Evolutionary conservation across 495 filamentous ascomycete genomes (phyloP).

Genomic region (Penicillium cinerascens): DNA sequence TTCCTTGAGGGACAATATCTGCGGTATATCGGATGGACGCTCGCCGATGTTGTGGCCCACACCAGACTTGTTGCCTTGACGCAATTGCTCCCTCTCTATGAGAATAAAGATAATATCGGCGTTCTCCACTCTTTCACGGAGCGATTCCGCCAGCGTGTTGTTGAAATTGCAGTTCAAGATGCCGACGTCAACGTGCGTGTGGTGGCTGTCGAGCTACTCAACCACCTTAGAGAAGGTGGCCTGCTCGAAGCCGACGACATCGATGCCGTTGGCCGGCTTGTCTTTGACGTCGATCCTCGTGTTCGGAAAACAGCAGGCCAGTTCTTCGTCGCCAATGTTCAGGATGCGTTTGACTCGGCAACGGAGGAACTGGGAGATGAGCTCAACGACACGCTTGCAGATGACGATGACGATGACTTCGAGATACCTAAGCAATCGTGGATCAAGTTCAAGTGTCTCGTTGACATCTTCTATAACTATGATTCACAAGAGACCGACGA

Average conservation of each 20-base stretch:
- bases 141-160: constrained; percentile 77
- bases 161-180: constrained; percentile 89
- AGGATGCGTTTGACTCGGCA: constrained; percentile 74
- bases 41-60: constrained; percentile 69
- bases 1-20: constrained; percentile 87
- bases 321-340: constrained; percentile 84
- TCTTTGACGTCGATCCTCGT: constrained; percentile 80
- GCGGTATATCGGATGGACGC: constrained; percentile 90
- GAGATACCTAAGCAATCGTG: constrained; percentile 73
- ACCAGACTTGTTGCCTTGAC: constrained; percentile 76
- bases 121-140: constrained; percentile 85
- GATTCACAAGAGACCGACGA: constrained; percentile 54
- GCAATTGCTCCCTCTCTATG: constrained; percentile 72
- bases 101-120: constrained; percentile 68
- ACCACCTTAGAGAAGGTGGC: constrained; percentile 75
- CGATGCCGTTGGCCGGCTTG: constrained; percentile 74
- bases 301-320: constrained; percentile 82
- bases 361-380: constrained; percentile 85
- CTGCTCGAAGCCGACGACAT: constrained; percentile 88
- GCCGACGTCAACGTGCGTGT: constrained; percentile 73
- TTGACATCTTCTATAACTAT: constrained; percentile 76
- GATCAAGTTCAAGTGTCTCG: constrained; percentile 88
- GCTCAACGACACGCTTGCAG: constrained; percentile 61
- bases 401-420: constrained; percentile 66
- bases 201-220: constrained; percentile 72